Conservation (phyloP, 2,329 filamentous ascomycete species). For the Uncinocarpus reesii region DNA sequence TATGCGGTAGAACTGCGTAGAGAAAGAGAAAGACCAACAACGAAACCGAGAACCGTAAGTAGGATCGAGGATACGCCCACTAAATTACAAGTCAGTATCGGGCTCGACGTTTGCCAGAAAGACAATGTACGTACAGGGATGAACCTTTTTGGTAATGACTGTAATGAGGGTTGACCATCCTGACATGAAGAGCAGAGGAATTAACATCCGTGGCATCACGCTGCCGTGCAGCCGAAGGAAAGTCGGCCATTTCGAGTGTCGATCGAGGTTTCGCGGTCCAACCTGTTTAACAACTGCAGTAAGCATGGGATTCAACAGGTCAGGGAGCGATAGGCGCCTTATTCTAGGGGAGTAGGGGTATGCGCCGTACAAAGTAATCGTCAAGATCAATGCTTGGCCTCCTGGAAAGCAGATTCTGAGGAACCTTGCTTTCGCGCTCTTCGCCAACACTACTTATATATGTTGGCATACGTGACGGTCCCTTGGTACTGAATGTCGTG, state of each 20-base stretch:
- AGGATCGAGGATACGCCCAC: slow-evolving; percentile 52
- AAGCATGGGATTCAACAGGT: slow-evolving; percentile 7
- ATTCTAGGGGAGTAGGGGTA: no score
- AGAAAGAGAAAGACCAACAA: slow-evolving; percentile 66
- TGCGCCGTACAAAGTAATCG: no score
- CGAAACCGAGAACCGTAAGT: slow-evolving; percentile 69
- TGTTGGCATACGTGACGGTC: slow-evolving; percentile 12
- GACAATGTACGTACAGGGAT: slow-evolving; percentile 28
- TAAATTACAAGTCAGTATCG: slow-evolving; percentile 13
- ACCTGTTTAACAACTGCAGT: slow-evolving; percentile 8
- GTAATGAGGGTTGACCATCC: slow-evolving; percentile 59
- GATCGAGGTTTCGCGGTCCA: slow-evolving; percentile 55
- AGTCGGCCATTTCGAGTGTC: slow-evolving; percentile 66
- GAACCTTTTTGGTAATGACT: slow-evolving; percentile 41
- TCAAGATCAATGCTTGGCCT: slow-evolving; percentile 41
- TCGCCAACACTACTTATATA: slow-evolving; percentile 13
- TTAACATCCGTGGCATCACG: slow-evolving; percentile 61
- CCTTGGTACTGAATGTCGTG: not conserved
- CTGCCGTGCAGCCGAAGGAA: slow-evolving; percentile 68
- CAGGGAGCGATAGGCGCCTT: not conserved
- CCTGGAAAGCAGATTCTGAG: slow-evolving; percentile 15
- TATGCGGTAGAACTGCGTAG: slow-evolving; percentile 70
- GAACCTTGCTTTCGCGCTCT: slow-evolving; percentile 14
- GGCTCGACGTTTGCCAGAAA: slow-evolving; percentile 1
- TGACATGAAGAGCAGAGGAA: slow-evolving; percentile 55